Evolutionary conservation across 140 eudicot genomes (phyloP), one percentile per base, ranked within the genome.

Genomic region (Senecio squalidus): DNA sequence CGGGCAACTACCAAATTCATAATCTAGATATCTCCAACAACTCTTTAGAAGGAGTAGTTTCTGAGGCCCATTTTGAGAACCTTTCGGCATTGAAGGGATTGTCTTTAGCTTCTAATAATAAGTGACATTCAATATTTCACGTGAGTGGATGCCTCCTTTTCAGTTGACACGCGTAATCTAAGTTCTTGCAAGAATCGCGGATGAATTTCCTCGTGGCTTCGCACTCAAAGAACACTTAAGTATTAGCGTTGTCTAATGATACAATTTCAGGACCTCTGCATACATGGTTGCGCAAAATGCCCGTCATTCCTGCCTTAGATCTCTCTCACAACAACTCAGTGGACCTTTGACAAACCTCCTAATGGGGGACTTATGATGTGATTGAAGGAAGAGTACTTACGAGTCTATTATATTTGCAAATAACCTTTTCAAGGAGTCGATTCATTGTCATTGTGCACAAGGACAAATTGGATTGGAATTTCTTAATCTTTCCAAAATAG

Each of bases 181-280:
- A n/a, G 36, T 26, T 51, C 56, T 13, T 49, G 55, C 29, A 22
- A 61, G 18, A 29, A n/a, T 61, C 5, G 40, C 33, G 13, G 13
- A 54, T 2, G 21, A 11, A 1, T 72, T 62, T 63, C 67, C 71
- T 13, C 9, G 5, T 61, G 64, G 76, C 40, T 70, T 8, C 57
- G 10, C 20, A 62, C 39, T 16, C 70, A 61, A 70, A 6, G 14
- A 23, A 23, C 0, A 25, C 48, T 33, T 17, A 21, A 2, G 4
- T 0, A 2, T 40, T 72, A 22, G 9, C 1, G n/a, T 39, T 60
- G 13, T 69, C 68, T 0, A 51, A 48, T 31, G 16, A 61, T 13
- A 43, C 45, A 22, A 49, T 69, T 9, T 48, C 38, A 2, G 75
- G 49, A 8, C 29, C 46, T 30, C 29, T 55, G 13, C 61, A 44